Evolutionary conservation across 495 filamentous ascomycete species (phyloP).

Genomic region (Mycothermus thermophilus): DNA sequence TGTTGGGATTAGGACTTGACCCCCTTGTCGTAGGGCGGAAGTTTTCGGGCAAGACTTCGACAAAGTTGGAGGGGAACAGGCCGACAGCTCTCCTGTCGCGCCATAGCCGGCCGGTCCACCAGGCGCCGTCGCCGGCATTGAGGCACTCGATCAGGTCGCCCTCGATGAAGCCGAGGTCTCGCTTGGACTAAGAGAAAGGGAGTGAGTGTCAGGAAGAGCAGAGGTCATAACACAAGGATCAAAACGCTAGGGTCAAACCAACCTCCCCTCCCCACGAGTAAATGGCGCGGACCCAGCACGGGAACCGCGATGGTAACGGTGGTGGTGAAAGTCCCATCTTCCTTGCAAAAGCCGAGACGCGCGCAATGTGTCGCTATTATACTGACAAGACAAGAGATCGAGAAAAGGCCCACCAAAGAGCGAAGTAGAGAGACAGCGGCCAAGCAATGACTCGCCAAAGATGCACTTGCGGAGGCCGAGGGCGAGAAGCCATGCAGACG

Average conservation of each 20-base stretch:
- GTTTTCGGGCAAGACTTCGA: slow-evolving; percentile 70
- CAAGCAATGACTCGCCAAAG: slow-evolving; percentile 1
- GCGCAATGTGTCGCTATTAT: background rate
- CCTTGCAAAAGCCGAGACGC: background rate
- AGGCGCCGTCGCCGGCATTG: slow-evolving; percentile 92
- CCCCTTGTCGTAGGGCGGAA: slow-evolving; percentile 69
- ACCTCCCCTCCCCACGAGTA: slow-evolving; percentile 97
- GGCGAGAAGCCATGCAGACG: slow-evolving; percentile 1
- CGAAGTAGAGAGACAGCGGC: slow-evolving; percentile 3
- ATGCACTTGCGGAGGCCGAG: slow-evolving; percentile 3
- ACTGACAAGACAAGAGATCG: background rate
- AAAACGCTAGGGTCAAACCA: slow-evolving; percentile 14
- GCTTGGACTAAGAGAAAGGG: slow-evolving; percentile 48
- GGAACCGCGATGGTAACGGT: slow-evolving; percentile 67
- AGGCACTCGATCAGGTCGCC: slow-evolving; percentile 96
- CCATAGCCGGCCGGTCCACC: slow-evolving; percentile 89
- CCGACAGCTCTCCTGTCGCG: slow-evolving; percentile 80
- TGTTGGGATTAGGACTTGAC: slow-evolving; percentile 54
- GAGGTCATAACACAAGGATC: slow-evolving; percentile 7
- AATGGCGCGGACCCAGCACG: slow-evolving; percentile 88
- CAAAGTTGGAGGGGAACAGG: slow-evolving; percentile 93
- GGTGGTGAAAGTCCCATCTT: slow-evolving; percentile 44
- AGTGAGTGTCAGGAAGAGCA: slow-evolving; percentile 6
- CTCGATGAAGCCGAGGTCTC: slow-evolving; percentile 90
- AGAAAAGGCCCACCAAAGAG: background rate